Evolutionary conservation across 2,329 filamentous ascomycete genomes (phyloP).

Genomic region (Fusarium secorum): DNA sequence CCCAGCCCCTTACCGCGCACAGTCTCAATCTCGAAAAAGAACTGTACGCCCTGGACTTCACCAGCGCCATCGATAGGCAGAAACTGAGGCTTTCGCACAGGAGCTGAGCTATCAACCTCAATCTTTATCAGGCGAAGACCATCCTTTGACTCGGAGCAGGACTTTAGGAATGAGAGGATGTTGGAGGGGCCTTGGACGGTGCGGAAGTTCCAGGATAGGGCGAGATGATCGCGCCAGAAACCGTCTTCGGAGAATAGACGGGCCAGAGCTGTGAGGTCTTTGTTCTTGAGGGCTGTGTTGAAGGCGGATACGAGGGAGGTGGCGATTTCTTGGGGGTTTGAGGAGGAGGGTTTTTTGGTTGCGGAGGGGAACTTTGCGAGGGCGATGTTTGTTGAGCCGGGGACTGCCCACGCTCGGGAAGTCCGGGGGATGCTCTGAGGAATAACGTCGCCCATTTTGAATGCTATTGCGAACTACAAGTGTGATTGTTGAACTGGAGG

Average conservation of each 20-base stretch:
- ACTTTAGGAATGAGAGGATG: conserved; percentile 51
- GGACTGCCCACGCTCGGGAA: conserved; percentile 44
- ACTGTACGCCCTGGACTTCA: conserved; percentile 61
- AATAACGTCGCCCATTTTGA: conserved; percentile 34
- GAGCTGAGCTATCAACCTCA: conserved; percentile 53
- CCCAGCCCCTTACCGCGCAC: conserved; percentile 64
- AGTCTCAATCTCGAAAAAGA: conserved; percentile 64
- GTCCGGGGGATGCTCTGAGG: conserved; percentile 32
- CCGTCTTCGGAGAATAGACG: conserved; percentile 48
- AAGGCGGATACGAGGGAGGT: conserved; percentile 49
- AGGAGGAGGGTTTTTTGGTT: conserved; percentile 35
- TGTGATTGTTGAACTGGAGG: background rate
- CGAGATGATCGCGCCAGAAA: conserved; percentile 67
- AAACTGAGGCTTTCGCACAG: conserved; percentile 54
- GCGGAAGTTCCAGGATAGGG: conserved; percentile 63
- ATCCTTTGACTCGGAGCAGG: conserved; percentile 43
- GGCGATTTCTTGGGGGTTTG: conserved; percentile 51
- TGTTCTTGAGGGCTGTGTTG: conserved; percentile 50
- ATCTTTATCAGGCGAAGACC: conserved; percentile 55
- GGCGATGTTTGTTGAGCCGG: conserved; percentile 63
- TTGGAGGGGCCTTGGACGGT: conserved; percentile 55
- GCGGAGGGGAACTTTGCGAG: conserved; percentile 54
- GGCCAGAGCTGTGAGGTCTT: conserved; percentile 47
- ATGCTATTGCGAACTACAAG: background rate
- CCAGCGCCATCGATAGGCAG: conserved; percentile 58